Base-by-base conservation (phyloP, 208 protist species). In the Spongospora subterranea region DNA sequence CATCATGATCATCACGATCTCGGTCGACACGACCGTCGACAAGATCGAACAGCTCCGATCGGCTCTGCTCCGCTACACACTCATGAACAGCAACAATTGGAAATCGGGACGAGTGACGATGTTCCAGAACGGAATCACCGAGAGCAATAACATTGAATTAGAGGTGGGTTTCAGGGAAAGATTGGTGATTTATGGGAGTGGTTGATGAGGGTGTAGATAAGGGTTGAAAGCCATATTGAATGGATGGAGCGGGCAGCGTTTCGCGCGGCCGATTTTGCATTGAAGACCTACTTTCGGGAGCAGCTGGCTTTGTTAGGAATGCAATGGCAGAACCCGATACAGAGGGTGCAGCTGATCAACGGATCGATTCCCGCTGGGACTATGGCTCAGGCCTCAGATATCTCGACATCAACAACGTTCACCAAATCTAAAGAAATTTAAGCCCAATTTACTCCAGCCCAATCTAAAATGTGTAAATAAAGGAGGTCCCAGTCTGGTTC, bases 21-120 rank as follows among this genome's bases (percentile, higher is more conserved):
- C 71, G 71, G 35, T 82, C n/a, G 71, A 82, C n/a, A 82, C 71
- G 35, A 82, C 17, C 6, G 6, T 82, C 17, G 71, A 82, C 17
- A 6, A 82, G 71, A 6, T 82, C 13, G 71, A 82, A 35, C 40
- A 13, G 71, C 71, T 82, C 13, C 71, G 71, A 20, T 6, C 40
- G 17, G 71, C 71, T 43, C n/a, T 82, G 35, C 6, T 35, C 6
- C n/a, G 40, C 6, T 82, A 82, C n/a, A 82, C 71, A 35, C 17
- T 35, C 17, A 6, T 39, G 71, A 82, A 82, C n/a, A 20, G 17
- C 6, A 6, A 35, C 17, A 43, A 17, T 13, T 82, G 71, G 71
- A 82, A 82, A n/a, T 13, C 40, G 13, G 71, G 71, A 43, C 71
- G 71, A 13, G 71, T 82, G 6, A 43, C 71, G 6, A 13, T 82